Evolutionary conservation across 108 stramenopile species (phyloP).

Genomic region (Mediolabrus comicus): DNA sequence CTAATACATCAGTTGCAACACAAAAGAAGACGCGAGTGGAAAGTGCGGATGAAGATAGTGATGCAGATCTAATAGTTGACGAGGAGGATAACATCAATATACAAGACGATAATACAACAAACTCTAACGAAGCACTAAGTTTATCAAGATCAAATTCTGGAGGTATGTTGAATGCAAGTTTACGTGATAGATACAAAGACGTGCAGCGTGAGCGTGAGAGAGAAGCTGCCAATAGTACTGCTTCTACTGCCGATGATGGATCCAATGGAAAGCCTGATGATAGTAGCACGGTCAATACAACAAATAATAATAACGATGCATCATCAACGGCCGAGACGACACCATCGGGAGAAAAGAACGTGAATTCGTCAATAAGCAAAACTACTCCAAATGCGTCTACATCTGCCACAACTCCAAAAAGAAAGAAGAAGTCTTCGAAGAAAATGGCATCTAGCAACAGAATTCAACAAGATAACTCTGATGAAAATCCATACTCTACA

Average conservation of each 20-base stretch:
- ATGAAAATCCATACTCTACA: slow-evolving; percentile 11
- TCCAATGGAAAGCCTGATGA: not conserved
- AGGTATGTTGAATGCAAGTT: slow-evolving; percentile 68
- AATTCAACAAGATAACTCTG: not conserved
- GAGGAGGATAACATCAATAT: slow-evolving; percentile 45
- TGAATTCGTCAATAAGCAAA: not conserved
- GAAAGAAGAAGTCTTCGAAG: slow-evolving; percentile 31
- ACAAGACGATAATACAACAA: slow-evolving; percentile 38
- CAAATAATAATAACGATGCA: slow-evolving; percentile 6
- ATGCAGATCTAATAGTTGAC: not conserved
- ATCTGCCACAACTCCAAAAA: slow-evolving; percentile 8
- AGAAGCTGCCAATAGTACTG: not conserved
- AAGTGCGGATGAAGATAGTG: slow-evolving; percentile 19
- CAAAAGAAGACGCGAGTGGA: slow-evolving; percentile 18
- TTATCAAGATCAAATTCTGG: slow-evolving; percentile 2
- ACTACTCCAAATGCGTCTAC: slow-evolving; percentile 1
- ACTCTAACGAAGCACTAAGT: slow-evolving; percentile 5
- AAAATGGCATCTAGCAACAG: not conserved
- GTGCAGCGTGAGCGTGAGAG: slow-evolving; percentile 47
- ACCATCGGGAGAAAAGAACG: not conserved
- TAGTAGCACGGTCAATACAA: not conserved
- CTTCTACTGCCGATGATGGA: slow-evolving; percentile 8
- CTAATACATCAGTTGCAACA: not conserved
- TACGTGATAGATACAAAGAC: slow-evolving; percentile 66
- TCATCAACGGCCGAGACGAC: not conserved